Conservation (phyloP, 2,329 filamentous ascomycete genomes). For the Aschersonia sp. region DNA sequence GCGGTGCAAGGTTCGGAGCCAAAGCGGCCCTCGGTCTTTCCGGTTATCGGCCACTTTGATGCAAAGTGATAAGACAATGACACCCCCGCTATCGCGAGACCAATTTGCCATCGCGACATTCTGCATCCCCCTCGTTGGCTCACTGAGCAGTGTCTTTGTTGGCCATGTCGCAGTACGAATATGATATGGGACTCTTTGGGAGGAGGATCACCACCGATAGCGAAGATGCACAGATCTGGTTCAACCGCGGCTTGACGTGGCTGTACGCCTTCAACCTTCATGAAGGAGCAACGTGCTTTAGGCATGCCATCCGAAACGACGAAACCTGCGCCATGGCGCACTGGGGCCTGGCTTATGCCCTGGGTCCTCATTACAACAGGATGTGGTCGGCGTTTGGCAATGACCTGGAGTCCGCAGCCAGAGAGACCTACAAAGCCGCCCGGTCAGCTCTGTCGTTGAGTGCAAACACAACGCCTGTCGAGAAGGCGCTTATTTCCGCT, state of each 20-base stretch:
- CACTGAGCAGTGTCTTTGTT: neutral
- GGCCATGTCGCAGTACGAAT: slow-evolving; percentile 5
- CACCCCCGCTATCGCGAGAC: too few relatives aligned
- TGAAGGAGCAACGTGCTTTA: slow-evolving; percentile 47
- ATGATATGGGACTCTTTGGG: slow-evolving; percentile 42
- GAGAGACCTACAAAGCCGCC: neutral
- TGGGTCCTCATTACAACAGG: slow-evolving; percentile 62
- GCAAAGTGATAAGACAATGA: too few relatives aligned
- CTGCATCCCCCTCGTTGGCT: neutral
- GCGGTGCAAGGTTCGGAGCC: too few relatives aligned
- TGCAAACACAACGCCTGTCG: neutral
- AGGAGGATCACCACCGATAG: slow-evolving; percentile 38
- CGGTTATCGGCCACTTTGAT: too few relatives aligned
- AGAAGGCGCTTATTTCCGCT: neutral
- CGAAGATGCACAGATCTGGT: slow-evolving; percentile 43
- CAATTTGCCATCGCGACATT: neutral
- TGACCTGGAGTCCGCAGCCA: neutral
- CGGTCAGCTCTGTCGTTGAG: neutral
- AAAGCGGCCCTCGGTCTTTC: too few relatives aligned
- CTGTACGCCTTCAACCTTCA: slow-evolving; percentile 58
- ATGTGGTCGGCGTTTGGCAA: slow-evolving; percentile 36
- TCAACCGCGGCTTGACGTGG: slow-evolving; percentile 53
- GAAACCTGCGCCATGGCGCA: slow-evolving; percentile 41
- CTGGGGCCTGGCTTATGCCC: slow-evolving; percentile 53
- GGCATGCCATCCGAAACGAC: slow-evolving; percentile 38